These are phyloP conservation scores for Erythrophleum fordii DNA, from an alignment of 306 rosid genomes.

Conservation along the genomic window DNA sequence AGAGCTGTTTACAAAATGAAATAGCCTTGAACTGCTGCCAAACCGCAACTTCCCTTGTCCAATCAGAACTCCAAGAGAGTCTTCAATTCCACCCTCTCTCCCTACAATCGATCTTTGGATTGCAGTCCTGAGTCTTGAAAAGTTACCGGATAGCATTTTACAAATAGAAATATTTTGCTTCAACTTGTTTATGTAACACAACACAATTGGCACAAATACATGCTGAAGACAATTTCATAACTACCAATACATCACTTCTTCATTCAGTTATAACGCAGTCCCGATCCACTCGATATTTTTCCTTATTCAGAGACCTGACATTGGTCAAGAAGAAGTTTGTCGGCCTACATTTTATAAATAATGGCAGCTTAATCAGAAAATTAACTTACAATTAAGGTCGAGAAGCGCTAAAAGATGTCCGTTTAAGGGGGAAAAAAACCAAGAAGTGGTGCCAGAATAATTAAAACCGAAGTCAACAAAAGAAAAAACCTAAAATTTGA, in stretches of 20 bases:
- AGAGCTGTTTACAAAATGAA: constrained; percentile 51
- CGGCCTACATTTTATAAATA: neutral
- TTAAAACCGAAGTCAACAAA: neutral
- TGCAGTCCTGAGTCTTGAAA: constrained; percentile 59
- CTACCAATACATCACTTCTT: constrained; percentile 51
- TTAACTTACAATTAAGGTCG: neutral
- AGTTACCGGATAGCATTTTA: constrained; percentile 81
- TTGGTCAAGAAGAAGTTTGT: neutral
- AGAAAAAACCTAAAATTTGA: too few species aligned
- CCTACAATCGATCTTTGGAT: constrained; percentile 57
- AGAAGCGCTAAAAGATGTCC: neutral
- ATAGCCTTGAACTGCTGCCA: constrained; percentile 53
- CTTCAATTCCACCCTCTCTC: constrained; percentile 56
- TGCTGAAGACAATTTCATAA: constrained; percentile 67
- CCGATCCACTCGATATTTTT: constrained; percentile 22
- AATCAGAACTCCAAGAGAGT: constrained; percentile 58
- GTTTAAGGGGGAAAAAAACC: neutral
- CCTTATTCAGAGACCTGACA: constrained; percentile 49
- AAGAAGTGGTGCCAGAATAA: neutral
- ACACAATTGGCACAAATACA: constrained; percentile 38
- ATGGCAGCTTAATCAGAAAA: neutral
- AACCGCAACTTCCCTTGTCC: constrained; percentile 69
- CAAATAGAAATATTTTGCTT: constrained; percentile 40
- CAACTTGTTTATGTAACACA: constrained; percentile 40
- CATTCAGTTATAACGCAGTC: constrained; percentile 10